A percentile compares a stretch with the other conserved stretches of the same genome.
phyloP scores from a whole-genome alignment of 1,139 yeast species.

The Torulaspora globosa region DNA sequence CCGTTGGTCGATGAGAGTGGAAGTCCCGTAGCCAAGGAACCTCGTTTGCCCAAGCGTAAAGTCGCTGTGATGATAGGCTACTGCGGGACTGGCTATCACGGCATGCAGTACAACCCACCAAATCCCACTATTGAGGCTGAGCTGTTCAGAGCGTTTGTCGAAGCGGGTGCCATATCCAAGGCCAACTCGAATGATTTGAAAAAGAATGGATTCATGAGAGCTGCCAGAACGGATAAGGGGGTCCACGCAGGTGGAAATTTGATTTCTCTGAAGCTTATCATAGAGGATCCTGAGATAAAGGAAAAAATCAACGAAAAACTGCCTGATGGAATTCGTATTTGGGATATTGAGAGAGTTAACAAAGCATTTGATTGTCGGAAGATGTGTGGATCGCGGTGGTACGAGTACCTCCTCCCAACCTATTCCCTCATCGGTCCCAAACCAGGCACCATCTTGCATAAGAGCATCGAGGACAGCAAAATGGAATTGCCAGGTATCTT shows the following conservation, averaged over 20 bases:
- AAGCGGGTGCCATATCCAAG: constrained; percentile 85
- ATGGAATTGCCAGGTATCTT: constrained; percentile 55
- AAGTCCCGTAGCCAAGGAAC: constrained; percentile 46
- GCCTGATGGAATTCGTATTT: constrained; percentile 83
- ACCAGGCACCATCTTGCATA: constrained; percentile 61
- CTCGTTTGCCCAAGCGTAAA: constrained; percentile 48
- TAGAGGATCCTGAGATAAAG: constrained; percentile 78
- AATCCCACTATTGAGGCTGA: constrained; percentile 91
- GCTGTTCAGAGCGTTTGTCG: constrained; percentile 74
- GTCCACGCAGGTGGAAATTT: constrained; percentile 99
- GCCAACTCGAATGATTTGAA: constrained; percentile 88
- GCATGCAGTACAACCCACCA: constrained; percentile 94
- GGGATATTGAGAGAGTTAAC: constrained; percentile 91
- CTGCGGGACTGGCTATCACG: constrained; percentile 97
- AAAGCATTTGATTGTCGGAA: constrained; percentile 92
- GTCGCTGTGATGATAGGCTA: constrained; percentile 93
- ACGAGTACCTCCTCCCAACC: constrained; percentile 90
- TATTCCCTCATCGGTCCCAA: constrained; percentile 88
- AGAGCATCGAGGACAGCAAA: constrained; percentile 53
- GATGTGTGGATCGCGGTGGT: constrained; percentile 89
- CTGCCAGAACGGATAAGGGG: constrained; percentile 98
- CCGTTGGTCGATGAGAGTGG: constrained; percentile 58
- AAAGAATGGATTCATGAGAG: constrained; percentile 88
- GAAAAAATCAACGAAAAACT: constrained; percentile 65
- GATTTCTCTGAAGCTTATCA: constrained; percentile 78